Evolutionary conservation across 2,329 filamentous ascomycete genomes (phyloP).

Genomic region (Cephalotrichum gorgonifer): DNA sequence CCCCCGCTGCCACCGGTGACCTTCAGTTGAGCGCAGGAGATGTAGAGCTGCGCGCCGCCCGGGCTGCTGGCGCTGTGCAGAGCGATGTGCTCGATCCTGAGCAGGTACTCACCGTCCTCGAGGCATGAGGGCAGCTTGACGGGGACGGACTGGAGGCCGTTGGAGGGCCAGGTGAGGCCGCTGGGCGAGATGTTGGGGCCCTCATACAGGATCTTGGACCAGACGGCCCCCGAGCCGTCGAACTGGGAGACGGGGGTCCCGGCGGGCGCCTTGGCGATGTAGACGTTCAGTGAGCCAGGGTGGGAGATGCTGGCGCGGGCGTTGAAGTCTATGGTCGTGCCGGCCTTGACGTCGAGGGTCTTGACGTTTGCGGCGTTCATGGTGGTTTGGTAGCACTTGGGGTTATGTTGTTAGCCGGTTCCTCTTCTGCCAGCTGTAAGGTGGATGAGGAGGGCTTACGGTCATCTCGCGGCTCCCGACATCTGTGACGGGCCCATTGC

Average conservation of each 20-base stretch:
- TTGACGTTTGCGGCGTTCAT: slow-evolving; percentile 31
- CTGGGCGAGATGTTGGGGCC: slow-evolving; percentile 22
- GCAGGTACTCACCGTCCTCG: slow-evolving; percentile 13
- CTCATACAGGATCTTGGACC: slow-evolving; percentile 34
- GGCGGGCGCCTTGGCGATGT: slow-evolving; percentile 23
- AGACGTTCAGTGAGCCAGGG: slow-evolving; percentile 24
- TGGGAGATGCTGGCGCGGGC: slow-evolving; percentile 30
- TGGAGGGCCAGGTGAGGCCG: slow-evolving; percentile 28
- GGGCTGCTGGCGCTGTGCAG: slow-evolving; percentile 17
- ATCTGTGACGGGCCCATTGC: slow-evolving; percentile 36
- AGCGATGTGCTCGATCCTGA: slow-evolving; percentile 20
- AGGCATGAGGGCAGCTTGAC: slow-evolving; percentile 12
- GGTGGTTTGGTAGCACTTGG: slow-evolving; percentile 32
- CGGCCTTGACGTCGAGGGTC: slow-evolving; percentile 20
- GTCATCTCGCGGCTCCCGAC: slow-evolving; percentile 35
- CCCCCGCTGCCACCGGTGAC: slow-evolving; percentile 9
- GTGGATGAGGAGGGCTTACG: background rate
- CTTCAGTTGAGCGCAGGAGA: slow-evolving; percentile 13
- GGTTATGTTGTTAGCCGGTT: too few relatives aligned
- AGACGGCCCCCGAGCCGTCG: slow-evolving; percentile 25
- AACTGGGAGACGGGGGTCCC: slow-evolving; percentile 20
- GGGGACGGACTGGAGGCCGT: slow-evolving; percentile 13
- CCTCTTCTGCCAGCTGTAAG: background rate
- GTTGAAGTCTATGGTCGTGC: slow-evolving; percentile 16
- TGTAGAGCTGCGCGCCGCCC: slow-evolving; percentile 21